Percentiles rank a stretch among this genome's conserved stretches.
These are phyloP conservation scores for Aschersonia sp. DNA, from an alignment of 2,329 filamentous ascomycete species.

Conservation along the genomic window DNA sequence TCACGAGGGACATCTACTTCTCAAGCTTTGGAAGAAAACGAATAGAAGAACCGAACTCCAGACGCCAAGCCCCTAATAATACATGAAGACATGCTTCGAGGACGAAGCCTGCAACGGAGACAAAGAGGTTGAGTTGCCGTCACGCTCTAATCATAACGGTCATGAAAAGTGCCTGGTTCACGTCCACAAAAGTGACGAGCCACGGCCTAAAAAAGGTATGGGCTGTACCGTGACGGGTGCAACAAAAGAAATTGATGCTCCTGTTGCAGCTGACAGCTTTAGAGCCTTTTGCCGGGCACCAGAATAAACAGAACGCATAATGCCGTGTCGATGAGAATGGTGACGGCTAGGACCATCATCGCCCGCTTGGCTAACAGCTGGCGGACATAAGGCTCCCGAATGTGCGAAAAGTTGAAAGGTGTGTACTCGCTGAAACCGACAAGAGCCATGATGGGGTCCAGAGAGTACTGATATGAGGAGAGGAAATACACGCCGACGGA, in stretches of 20 bases:
- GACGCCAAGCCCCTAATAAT: too few relatives aligned
- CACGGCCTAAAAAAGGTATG: too few relatives aligned
- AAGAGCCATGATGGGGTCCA: constrained; percentile 82
- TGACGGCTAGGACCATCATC: constrained; percentile 63
- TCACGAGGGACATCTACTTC: too few relatives aligned
- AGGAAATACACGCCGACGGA: constrained; percentile 81
- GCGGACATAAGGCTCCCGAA: constrained; percentile 83
- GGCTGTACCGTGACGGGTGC: too few relatives aligned
- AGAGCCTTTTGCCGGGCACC: constrained; percentile 77
- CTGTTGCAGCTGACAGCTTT: background rate
- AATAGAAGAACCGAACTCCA: too few relatives aligned
- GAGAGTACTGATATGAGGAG: constrained; percentile 84
- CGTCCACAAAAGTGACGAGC: too few relatives aligned
- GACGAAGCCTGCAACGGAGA: too few relatives aligned
- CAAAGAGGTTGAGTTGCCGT: too few relatives aligned
- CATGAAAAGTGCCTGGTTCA: background rate
- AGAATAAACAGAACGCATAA: constrained; percentile 85
- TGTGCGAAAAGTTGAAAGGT: constrained; percentile 76
- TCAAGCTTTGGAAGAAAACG: too few relatives aligned
- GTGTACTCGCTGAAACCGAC: constrained; percentile 93
- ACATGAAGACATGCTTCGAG: too few relatives aligned
- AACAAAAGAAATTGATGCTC: too few relatives aligned
- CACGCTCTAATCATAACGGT: background rate
- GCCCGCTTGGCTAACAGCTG: constrained; percentile 74
- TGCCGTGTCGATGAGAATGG: constrained; percentile 63